These are phyloP conservation scores for Rhizophagus prolifer DNA, from an alignment of 192 early-diverging fungal species.

Conservation along the genomic window DNA sequence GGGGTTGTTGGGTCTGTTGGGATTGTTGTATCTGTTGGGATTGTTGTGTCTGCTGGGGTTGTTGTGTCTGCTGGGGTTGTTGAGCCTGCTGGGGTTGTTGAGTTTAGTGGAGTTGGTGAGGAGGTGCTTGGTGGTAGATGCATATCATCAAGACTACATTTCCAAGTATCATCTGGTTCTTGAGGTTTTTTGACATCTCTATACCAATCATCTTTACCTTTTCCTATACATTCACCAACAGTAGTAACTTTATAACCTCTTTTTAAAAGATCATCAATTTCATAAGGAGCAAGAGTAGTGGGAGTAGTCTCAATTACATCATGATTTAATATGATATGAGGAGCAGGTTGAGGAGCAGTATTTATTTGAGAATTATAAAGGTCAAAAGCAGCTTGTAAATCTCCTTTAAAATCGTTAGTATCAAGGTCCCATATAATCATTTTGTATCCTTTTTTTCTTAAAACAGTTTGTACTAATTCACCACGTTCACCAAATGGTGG, in stretches of 20 bases:
- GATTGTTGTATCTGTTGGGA: too few relatives aligned
- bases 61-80: too few relatives aligned
- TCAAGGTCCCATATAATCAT: conserved; percentile 43
- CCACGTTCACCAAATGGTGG: conserved; percentile 49
- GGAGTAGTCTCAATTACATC: background rate
- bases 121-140: too few relatives aligned
- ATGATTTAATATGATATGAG: conserved; percentile 14
- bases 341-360: background rate
- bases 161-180: background rate
- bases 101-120: too few relatives aligned
- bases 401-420: background rate
- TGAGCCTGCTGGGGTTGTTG: too few relatives aligned
- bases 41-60: too few relatives aligned
- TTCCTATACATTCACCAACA: background rate
- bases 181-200: background rate
- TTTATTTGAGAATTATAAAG: background rate
- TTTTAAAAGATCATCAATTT: background rate
- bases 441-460: conserved; percentile 32
- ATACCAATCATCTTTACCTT: conserved; percentile 13
- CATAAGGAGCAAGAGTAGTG: background rate
- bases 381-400: too few relatives aligned
- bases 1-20: too few relatives aligned
- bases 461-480: conserved; percentile 11
- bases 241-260: background rate
- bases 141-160: background rate